phyloP scores from a whole-genome alignment of 176 grass and related monocot genomes.

The Echinochloa phyllopogon region DNA sequence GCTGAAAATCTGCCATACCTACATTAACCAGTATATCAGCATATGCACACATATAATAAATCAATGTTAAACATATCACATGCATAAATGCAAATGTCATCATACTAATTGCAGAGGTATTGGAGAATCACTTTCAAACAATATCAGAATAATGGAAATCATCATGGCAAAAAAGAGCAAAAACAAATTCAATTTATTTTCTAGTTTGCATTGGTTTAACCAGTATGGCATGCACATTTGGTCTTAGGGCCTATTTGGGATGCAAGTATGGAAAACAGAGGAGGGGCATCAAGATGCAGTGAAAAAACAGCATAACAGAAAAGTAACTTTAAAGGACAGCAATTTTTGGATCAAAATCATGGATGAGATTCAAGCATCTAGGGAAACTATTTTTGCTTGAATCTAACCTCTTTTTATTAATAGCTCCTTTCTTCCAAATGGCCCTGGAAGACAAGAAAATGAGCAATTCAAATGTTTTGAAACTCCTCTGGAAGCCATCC shows the following conservation, averaged over 20 bases:
- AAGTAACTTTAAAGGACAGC: neutral
- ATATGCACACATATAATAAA: neutral
- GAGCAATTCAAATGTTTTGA: neutral
- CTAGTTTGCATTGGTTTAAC: neutral
- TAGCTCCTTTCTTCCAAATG: neutral
- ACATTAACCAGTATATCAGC: slow-evolving; percentile 23
- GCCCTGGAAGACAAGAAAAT: neutral
- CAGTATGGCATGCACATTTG: neutral
- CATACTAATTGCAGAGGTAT: neutral
- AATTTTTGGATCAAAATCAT: neutral
- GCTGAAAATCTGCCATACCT: slow-evolving; percentile 93
- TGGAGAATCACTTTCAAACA: neutral
- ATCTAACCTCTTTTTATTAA: neutral
- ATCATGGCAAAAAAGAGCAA: neutral
- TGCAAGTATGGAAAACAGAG: neutral
- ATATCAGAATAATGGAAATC: neutral
- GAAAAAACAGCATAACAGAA: neutral
- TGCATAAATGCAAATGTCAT: neutral
- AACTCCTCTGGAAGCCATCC: neutral
- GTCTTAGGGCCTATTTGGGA: neutral
- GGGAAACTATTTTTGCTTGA: neutral
- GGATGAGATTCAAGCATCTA: neutral
- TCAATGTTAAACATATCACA: neutral
- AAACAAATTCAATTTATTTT: neutral
- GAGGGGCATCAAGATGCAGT: neutral